Percentiles rank a stretch among this genome's conserved stretches.
phyloP scores from a whole-genome alignment of 768 basidiomycete genomes.

The Phaeolepiota aurea region DNA sequence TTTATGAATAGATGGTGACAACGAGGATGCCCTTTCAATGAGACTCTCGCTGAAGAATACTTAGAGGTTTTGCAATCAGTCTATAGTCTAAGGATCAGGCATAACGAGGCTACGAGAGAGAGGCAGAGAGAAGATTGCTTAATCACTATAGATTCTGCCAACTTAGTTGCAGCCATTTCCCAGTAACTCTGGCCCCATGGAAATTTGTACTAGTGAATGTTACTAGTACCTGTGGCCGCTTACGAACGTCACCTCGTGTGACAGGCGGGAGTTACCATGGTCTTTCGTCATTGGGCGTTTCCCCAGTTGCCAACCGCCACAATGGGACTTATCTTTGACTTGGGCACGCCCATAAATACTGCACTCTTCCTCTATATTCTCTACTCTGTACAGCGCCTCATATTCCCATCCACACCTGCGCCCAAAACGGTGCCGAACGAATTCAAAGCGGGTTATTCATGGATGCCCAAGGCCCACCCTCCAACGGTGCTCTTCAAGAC shows the following conservation, averaged over 20 bases:
- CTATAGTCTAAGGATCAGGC: too few species aligned
- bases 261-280: too few species aligned
- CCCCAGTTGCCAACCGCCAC: conserved; percentile 17
- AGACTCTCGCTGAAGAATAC: conserved; percentile 26
- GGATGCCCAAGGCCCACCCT: conserved; percentile 82
- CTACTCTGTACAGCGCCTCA: conserved; percentile 65
- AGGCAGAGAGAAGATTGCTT: too few species aligned
- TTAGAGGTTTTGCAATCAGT: too few species aligned
- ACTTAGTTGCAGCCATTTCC: too few species aligned
- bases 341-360: conserved; percentile 75
- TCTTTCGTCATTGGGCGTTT: background rate
- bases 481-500: conserved; percentile 69
- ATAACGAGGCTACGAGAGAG: too few species aligned
- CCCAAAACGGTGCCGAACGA: conserved; percentile 49
- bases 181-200: too few species aligned
- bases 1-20: conserved; percentile 83
- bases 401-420: conserved; percentile 57
- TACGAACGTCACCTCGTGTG: too few species aligned
- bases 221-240: too few species aligned
- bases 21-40: conserved; percentile 86
- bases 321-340: conserved; percentile 34
- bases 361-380: conserved; percentile 72
- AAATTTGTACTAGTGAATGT: too few species aligned
- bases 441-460: conserved; percentile 82
- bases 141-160: too few species aligned